A percentile compares a stretch with the other conserved stretches of the same genome.
Evolutionary conservation across 2,329 filamentous ascomycete genomes (phyloP).

Genomic region (Fusarium goolgardi): DNA sequence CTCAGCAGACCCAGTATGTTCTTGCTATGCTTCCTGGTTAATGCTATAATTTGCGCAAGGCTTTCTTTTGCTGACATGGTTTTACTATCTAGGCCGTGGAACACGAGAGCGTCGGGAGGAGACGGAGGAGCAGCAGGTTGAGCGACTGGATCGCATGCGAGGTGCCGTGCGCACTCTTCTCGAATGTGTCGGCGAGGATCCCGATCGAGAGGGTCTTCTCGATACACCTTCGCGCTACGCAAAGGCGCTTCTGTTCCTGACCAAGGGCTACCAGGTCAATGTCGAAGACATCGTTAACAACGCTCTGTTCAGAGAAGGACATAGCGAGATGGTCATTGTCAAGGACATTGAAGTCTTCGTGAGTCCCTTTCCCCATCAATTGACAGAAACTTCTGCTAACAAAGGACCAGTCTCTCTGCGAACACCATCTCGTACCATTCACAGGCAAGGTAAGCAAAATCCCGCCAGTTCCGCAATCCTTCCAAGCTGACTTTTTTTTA

Average conservation of each 20-base stretch:
- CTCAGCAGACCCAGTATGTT: slow-evolving; percentile 67
- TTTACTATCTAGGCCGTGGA: slow-evolving; percentile 62
- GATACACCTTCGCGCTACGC: slow-evolving; percentile 87
- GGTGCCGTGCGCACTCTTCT: slow-evolving; percentile 74
- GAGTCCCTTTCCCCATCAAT: not conserved
- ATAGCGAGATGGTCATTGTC: slow-evolving; percentile 97
- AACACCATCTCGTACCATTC: slow-evolving; percentile 97
- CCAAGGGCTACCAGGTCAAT: slow-evolving; percentile 96
- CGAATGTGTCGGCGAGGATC: slow-evolving; percentile 76
- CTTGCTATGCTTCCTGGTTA: not conserved
- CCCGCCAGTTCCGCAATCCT: slow-evolving; percentile 2
- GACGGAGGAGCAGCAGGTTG: slow-evolving; percentile 55
- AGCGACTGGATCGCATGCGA: slow-evolving; percentile 68
- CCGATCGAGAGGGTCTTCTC: slow-evolving; percentile 71
- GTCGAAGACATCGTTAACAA: slow-evolving; percentile 90
- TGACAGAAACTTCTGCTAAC: slow-evolving; percentile 7
- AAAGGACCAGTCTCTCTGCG: slow-evolving; percentile 77
- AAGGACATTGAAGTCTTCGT: slow-evolving; percentile 91
- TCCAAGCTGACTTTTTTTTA: slow-evolving; percentile 13
- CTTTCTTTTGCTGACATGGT: not conserved
- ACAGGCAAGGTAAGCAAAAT: slow-evolving; percentile 79
- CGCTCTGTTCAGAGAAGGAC: slow-evolving; percentile 95
- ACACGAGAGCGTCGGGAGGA: slow-evolving; percentile 73
- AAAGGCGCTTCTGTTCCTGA: slow-evolving; percentile 95
- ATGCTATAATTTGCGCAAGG: not conserved